A percentile compares a stretch with the other conserved stretches of the same genome.
Conservation (phyloP, 495 filamentous ascomycete genomes). For the Filosporella fistucella region DNA sequence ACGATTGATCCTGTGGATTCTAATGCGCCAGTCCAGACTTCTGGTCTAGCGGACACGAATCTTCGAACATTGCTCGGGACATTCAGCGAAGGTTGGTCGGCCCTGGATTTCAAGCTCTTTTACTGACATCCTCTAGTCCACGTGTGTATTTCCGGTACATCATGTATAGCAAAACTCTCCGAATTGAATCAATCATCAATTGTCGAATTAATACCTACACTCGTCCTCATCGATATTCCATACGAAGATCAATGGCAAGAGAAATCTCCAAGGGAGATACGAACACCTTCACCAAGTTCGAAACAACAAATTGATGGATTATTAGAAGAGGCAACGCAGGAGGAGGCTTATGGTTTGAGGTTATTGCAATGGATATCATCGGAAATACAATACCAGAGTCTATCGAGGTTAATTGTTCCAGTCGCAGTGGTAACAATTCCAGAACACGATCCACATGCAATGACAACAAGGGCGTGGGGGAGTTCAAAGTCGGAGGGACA, state of each 20-base stretch:
- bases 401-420: conserved; percentile 70
- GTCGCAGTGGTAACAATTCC: conserved; percentile 55
- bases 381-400: conserved; percentile 65
- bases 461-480: conserved; percentile 2
- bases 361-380: conserved; percentile 64
- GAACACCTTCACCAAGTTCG: conserved; percentile 39
- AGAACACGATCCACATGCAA: conserved; percentile 4
- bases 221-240: conserved; percentile 73
- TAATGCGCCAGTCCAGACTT: conserved; percentile 3
- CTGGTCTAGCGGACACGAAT: conserved; percentile 36
- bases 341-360: conserved; percentile 55
- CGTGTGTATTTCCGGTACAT: conserved; percentile 63
- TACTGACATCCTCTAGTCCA: conserved; percentile 50
- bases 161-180: conserved; percentile 65
- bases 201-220: conserved; percentile 61
- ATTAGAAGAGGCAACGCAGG: conserved; percentile 34
- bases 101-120: conserved; percentile 5
- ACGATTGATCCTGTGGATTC: conserved; percentile 19
- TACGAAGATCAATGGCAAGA: conserved; percentile 42
- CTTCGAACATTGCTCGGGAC: conserved; percentile 40
- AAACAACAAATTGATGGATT: conserved; percentile 28
- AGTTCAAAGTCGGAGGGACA: conserved; percentile 4
- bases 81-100: conserved; percentile 42
- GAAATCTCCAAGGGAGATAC: conserved; percentile 18
- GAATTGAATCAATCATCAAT: conserved; percentile 61